Evolutionary conservation across 306 rosid species (phyloP).

Genomic region (Vicia sativa): DNA sequence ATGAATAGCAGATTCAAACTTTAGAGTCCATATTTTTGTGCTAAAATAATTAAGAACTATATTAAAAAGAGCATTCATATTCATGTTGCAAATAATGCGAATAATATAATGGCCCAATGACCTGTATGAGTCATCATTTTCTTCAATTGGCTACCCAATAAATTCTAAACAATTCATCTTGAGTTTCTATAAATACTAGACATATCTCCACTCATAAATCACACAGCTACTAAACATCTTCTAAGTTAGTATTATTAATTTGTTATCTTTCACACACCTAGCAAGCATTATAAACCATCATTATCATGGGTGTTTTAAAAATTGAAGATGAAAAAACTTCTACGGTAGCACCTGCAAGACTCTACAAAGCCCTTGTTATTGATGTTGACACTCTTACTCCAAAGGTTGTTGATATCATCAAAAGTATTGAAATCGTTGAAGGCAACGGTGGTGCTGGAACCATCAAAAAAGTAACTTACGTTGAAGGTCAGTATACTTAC

Average conservation of each 20-base stretch:
- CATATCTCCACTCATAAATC: slow-evolving; percentile 5
- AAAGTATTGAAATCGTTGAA: slow-evolving; percentile 35
- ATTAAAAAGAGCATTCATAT: no score
- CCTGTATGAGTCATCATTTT: not conserved
- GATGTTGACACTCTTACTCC: slow-evolving; percentile 32
- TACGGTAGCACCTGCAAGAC: not conserved
- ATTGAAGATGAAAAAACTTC: slow-evolving; percentile 38
- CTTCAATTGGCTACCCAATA: not conserved
- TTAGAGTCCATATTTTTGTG: no score
- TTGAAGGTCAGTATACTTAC: slow-evolving; percentile 6
- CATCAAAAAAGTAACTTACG: slow-evolving; percentile 44
- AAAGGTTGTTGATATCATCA: slow-evolving; percentile 11
- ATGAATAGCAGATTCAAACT: no score
- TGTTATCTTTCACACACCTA: no score
- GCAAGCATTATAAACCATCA: not conserved
- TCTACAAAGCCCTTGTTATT: slow-evolving; percentile 16
- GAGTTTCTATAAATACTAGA: slow-evolving; percentile 23
- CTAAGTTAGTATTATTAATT: not conserved
- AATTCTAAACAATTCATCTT: not conserved
- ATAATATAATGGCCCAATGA: not conserved
- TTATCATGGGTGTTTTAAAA: slow-evolving; percentile 39
- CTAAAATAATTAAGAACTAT: no score
- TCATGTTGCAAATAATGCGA: not conserved
- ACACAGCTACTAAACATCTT: not conserved
- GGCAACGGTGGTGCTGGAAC: slow-evolving; percentile 50